Base-by-base conservation (phyloP, 805 yeast species). In the Candida easanensis region DNA sequence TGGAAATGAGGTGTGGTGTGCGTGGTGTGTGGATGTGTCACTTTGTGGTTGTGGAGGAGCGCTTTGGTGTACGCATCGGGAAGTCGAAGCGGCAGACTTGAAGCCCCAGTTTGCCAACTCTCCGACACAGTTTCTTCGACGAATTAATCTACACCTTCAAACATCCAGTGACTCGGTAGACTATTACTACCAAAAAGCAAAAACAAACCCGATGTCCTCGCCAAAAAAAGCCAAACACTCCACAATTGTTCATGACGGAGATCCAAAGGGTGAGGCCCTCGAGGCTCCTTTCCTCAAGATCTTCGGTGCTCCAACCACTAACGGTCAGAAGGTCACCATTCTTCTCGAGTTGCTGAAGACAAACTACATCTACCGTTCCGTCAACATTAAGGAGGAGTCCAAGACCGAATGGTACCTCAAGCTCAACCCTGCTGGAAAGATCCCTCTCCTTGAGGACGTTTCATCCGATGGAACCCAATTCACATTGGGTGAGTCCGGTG, bases 381-480 rank as follows among this genome's bases (percentile, higher is more conserved):
- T 80, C 41, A 58, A 80, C 41, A 48, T 44, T 14, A 62, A 56
- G 20, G 61, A 61, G 23, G 80, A 66, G 42, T 80, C 78, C 41
- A 80, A 80, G 53, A 70, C 72, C 51, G 74, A 67, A 3, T 76
- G 82, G 81, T 82, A 66, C 50, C 56, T 78, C 38, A 66, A 74
- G 45, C 57, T 78, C 52, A 79, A 80, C 56, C 80, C 82, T 19
- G 78, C 78, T 51, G 85, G 86, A 13, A 66, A 80, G 55, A 74
- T 81, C 41, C 88, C 88, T 20, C 71, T 79, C 0, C 57, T 82
- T 16, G 66, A 53, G 32, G 70, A 65, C 19, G 60, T 55, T 17
- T 49, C 58, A 28, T 38, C 48, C 5, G 45, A 71, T 5, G 81
- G 79, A 9, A 56, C 68, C 23, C 54, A 53, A 1, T 65, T 69